A percentile compares a stretch with the other conserved stretches of the same genome.
phyloP scores from a whole-genome alignment of 2,329 filamentous ascomycete species.

The Tolypocladium tundrense region DNA sequence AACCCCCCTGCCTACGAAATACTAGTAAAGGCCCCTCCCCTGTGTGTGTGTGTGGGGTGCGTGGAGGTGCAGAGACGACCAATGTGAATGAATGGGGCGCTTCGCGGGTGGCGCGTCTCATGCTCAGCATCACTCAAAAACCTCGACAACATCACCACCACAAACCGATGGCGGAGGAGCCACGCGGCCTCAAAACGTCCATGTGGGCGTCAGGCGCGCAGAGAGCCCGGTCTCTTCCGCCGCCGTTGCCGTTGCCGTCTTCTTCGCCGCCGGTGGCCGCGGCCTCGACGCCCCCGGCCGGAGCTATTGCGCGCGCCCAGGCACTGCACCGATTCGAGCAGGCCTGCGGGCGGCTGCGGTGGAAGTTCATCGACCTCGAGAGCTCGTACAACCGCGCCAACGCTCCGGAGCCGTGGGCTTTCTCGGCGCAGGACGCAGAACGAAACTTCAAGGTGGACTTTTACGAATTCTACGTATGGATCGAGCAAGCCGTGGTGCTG shows the following conservation, averaged over 20 bases:
- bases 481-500: slow-evolving; percentile 61
- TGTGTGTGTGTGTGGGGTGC: too few species aligned
- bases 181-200: slow-evolving; percentile 4
- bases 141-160: neutral
- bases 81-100: neutral
- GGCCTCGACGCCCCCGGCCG: neutral
- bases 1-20: too few species aligned
- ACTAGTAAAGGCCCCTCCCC: too few species aligned
- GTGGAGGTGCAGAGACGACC: too few species aligned
- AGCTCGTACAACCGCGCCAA: slow-evolving; percentile 43
- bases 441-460: slow-evolving; percentile 72
- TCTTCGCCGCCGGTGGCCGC: neutral
- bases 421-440: slow-evolving; percentile 37
- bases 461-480: slow-evolving; percentile 63
- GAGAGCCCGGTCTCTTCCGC: slow-evolving; percentile 4
- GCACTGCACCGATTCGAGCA: slow-evolving; percentile 50
- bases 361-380: slow-evolving; percentile 54
- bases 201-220: slow-evolving; percentile 4
- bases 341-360: slow-evolving; percentile 48
- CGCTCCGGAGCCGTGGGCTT: slow-evolving; percentile 22
- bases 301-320: slow-evolving; percentile 10
- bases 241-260: neutral
- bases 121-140: neutral
- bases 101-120: neutral
- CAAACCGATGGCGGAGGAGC: slow-evolving; percentile 4